Evolutionary conservation across 192 early-diverging fungal genomes (phyloP).

Genomic region (Cladochytrium replicatum): DNA sequence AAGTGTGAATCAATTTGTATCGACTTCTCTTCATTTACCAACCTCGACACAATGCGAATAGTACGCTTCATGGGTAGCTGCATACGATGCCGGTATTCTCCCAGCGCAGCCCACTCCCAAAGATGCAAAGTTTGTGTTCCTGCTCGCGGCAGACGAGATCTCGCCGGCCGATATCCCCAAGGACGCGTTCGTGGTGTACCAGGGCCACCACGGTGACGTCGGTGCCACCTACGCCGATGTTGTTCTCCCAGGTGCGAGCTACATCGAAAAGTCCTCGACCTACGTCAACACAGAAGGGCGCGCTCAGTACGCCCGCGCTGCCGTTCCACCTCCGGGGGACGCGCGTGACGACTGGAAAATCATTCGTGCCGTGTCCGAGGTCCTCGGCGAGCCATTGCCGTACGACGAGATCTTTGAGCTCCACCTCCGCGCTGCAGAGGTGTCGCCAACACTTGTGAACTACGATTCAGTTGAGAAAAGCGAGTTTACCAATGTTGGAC

Average conservation of each 20-base stretch:
- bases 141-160: slow-evolving; percentile 88
- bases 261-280: slow-evolving; percentile 93
- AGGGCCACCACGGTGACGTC: slow-evolving; percentile 97
- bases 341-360: slow-evolving; percentile 99
- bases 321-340: slow-evolving; percentile 75
- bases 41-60: slow-evolving; percentile 11
- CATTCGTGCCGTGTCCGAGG: slow-evolving; percentile 88
- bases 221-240: slow-evolving; percentile 94
- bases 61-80: slow-evolving; percentile 79
- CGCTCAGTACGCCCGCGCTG: slow-evolving; percentile 83
- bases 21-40: slow-evolving; percentile 4
- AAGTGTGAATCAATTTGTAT: slow-evolving; percentile 14
- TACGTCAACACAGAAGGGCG: slow-evolving; percentile 97
- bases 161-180: slow-evolving; percentile 63
- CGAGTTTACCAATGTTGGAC: slow-evolving; percentile 47
- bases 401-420: slow-evolving; percentile 81
- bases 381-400: slow-evolving; percentile 71
- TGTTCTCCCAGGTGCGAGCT: slow-evolving; percentile 88
- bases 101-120: slow-evolving; percentile 29
- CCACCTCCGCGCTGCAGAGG: slow-evolving; percentile 76
- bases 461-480: slow-evolving; percentile 54
- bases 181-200: slow-evolving; percentile 95
- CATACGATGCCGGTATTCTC: slow-evolving; percentile 84
- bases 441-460: slow-evolving; percentile 73
- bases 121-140: slow-evolving; percentile 68